A percentile compares a stretch with the other conserved stretches of the same genome.
Conservation (phyloP, 179 eudicot genomes). For the Nepenthes alata region DNA sequence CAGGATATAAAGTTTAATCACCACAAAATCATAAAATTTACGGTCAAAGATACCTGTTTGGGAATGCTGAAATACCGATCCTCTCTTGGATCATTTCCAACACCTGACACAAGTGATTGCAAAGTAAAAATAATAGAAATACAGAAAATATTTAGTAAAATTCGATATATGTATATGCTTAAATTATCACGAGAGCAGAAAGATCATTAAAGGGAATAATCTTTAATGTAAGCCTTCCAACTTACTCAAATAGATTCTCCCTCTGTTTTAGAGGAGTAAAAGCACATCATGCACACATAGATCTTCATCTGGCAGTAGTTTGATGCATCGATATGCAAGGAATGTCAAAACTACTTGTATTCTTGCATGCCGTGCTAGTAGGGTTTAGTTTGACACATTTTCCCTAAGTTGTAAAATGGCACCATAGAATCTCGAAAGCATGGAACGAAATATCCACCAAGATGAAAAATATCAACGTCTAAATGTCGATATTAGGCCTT, state of each 20-base stretch:
- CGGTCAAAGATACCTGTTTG: constrained; percentile 47
- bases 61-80: constrained; percentile 95
- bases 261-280: too few species aligned
- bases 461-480: background rate
- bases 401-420: too few species aligned
- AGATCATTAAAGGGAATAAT: too few species aligned
- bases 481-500: background rate
- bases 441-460: background rate
- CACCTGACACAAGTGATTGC: constrained; percentile 30
- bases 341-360: too few species aligned
- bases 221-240: too few species aligned
- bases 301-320: too few species aligned
- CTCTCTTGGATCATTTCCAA: constrained; percentile 93
- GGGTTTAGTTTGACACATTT: too few species aligned
- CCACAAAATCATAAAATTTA: background rate
- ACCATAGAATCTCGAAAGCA: background rate
- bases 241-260: too few species aligned
- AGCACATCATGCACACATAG: too few species aligned
- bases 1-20: background rate
- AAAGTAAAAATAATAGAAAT: background rate
- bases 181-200: too few species aligned
- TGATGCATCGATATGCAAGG: too few species aligned
- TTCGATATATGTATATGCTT: background rate
- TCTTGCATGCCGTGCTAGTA: too few species aligned
- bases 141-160: background rate